These are phyloP conservation scores for Coemansia sp. DNA, from an alignment of 192 early-diverging fungal genomes.

Conservation along the genomic window DNA sequence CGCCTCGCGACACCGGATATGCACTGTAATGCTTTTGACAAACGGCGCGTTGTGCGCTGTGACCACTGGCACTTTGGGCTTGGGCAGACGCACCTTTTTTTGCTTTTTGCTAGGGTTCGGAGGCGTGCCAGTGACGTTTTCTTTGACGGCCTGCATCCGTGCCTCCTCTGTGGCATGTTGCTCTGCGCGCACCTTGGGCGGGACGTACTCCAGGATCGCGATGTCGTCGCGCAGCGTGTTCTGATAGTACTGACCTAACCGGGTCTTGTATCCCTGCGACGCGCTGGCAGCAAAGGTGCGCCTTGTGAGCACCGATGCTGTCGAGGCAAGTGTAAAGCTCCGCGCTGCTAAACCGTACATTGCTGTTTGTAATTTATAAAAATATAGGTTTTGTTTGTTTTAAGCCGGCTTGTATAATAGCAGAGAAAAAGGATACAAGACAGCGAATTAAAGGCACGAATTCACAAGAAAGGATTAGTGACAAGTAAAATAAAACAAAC, in stretches of 20 bases:
- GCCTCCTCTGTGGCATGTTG: constrained; percentile 36
- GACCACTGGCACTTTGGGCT: constrained; percentile 61
- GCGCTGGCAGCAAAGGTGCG: constrained; percentile 32
- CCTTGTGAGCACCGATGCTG: constrained; percentile 1
- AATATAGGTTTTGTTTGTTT: not conserved
- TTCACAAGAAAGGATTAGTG: no score
- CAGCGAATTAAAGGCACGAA: no score
- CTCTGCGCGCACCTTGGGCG: constrained; percentile 52
- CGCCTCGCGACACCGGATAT: constrained; percentile 85
- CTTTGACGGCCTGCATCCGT: constrained; percentile 26
- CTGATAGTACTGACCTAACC: constrained; percentile 74
- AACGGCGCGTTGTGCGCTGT: constrained; percentile 65
- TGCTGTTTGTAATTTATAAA: not conserved
- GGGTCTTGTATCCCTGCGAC: constrained; percentile 42
- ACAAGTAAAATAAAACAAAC: no score
- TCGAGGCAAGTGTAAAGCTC: constrained; percentile 12
- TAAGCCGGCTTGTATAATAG: not conserved
- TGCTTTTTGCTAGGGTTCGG: constrained; percentile 54
- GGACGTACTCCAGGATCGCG: constrained; percentile 71
- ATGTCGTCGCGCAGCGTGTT: constrained; percentile 75
- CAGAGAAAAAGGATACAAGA: no score
- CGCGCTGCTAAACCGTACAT: constrained; percentile 34
- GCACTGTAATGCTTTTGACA: constrained; percentile 73
- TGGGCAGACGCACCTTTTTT: constrained; percentile 45
- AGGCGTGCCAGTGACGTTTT: constrained; percentile 28